Conservation (phyloP, 2,329 filamentous ascomycete genomes). For the Fusarium sp. region DNA sequence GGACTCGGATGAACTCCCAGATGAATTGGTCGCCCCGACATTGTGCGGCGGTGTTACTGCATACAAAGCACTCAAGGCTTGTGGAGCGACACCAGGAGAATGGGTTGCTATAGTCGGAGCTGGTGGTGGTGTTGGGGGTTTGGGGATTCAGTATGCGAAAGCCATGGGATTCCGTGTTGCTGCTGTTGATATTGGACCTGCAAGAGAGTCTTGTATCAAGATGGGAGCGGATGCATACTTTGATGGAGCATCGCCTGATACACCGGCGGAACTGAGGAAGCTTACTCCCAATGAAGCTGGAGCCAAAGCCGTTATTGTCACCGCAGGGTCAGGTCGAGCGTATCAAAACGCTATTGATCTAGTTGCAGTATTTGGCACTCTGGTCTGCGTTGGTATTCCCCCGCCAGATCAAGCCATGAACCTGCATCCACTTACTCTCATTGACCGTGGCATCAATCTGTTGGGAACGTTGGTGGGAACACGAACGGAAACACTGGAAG, state of each 20-base stretch:
- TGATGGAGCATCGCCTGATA: conserved; percentile 41
- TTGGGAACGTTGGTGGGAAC: conserved; percentile 53
- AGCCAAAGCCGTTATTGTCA: conserved; percentile 48
- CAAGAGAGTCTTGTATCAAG: conserved; percentile 46
- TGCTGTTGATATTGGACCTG: conserved; percentile 52
- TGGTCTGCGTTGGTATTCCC: conserved; percentile 55
- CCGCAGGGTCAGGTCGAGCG: conserved; percentile 46
- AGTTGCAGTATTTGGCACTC: conserved; percentile 49
- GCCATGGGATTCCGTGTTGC: conserved; percentile 57
- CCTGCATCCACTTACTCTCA: conserved; percentile 52
- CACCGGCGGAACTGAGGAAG: conserved; percentile 5
- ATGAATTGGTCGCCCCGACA: conserved; percentile 55
- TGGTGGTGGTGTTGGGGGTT: conserved; percentile 54
- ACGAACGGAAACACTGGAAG: conserved; percentile 54
- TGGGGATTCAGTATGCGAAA: conserved; percentile 54
- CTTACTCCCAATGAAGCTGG: conserved; percentile 6
- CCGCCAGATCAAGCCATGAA: conserved; percentile 41
- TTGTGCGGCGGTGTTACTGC: conserved; percentile 59
- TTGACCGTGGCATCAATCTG: conserved; percentile 51
- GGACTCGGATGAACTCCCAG: conserved; percentile 40
- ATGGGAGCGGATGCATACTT: conserved; percentile 54
- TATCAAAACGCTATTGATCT: conserved; percentile 51
- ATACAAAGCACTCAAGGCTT: conserved; percentile 55
- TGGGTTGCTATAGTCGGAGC: conserved; percentile 54
- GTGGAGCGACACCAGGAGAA: conserved; percentile 48